Evolutionary conservation across 2,329 filamentous ascomycete species (phyloP).

Genomic region (Sporothrix globosa): DNA sequence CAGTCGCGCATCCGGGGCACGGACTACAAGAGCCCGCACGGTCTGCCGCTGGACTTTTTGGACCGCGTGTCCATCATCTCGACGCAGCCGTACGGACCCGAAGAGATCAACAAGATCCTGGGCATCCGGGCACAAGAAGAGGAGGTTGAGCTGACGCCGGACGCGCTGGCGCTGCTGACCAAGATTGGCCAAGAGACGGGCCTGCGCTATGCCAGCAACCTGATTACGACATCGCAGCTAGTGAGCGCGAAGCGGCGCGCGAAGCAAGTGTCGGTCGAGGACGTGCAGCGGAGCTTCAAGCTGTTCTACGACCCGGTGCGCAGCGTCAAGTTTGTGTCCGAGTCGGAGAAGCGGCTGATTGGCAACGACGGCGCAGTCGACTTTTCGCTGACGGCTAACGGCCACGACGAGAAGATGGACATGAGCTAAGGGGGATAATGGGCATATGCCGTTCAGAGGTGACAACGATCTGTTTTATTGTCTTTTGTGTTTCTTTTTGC

Average conservation of each 20-base stretch:
- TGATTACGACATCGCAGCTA: conserved; percentile 92
- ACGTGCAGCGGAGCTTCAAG: conserved; percentile 90
- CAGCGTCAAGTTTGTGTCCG: conserved; percentile 86
- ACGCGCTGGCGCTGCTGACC: conserved; percentile 88
- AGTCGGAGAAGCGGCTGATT: conserved; percentile 92
- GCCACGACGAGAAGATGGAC: conserved; percentile 53
- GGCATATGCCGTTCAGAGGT: conserved; percentile 31
- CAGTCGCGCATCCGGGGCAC: conserved; percentile 91
- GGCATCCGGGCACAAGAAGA: conserved; percentile 93
- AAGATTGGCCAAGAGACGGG: conserved; percentile 95
- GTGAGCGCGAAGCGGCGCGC: conserved; percentile 82
- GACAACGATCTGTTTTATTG: conserved; percentile 22
- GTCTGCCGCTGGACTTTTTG: conserved; percentile 91
- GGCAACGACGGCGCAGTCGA: conserved; percentile 81
- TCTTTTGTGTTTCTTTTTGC: conserved; percentile 23
- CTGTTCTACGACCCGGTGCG: conserved; percentile 89
- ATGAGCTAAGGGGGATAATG: conserved; percentile 35
- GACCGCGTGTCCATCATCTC: conserved; percentile 96
- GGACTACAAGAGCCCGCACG: conserved; percentile 89
- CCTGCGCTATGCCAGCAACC: conserved; percentile 93
- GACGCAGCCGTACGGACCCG: conserved; percentile 78
- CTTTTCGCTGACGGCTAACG: conserved; percentile 58
- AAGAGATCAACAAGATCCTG: conserved; percentile 91
- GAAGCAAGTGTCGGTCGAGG: conserved; percentile 80
- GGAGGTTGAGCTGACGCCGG: conserved; percentile 86